Evolutionary conservation across 2,329 filamentous ascomycete species (phyloP), one percentile per base, ranked within the genome.

Genomic region (Colletotrichum brevisporum): DNA sequence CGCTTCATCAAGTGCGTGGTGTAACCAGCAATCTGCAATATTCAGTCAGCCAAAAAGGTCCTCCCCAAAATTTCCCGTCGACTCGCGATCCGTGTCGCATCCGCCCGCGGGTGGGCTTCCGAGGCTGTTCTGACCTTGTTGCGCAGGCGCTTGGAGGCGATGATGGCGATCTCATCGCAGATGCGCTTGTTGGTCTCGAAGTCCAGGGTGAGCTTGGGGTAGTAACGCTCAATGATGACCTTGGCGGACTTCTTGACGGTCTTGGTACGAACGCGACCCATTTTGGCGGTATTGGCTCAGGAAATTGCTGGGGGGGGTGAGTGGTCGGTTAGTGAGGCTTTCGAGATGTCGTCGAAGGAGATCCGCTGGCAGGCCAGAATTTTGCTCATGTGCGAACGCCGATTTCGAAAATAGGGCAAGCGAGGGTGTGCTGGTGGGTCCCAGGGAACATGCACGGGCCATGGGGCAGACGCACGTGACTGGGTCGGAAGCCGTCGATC

Each of bases 161-260:
- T 99, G 86, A 99, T 97, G 82, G 96, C 96, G 80, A 99, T 96
- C 88, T 99, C 96, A 94, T 98, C 96, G 89, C 96, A 98, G 81
- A 98, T 97, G 81, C 94, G 90, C 93, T 98, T 98, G 93, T 98
- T 98, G 91, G 94, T 97, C 92, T 99, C 96, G 89, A 99, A 99
- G 89, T 99, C 96, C 82, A 98, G 94, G 75, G 95, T 98, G 84
- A 99, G 90, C 87, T 94, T 94, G 83, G 96, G 96, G 88, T 97
- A 97, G 90, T 96, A 97, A 77, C 93, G 91, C 92, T 98, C 95
- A 87, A 99, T 98, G 89, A 98, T 95, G 90, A 98, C 94, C 93
- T 99, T 99, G 88, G 96, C 95, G 89, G 87, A 89, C 87, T 89
- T 90, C 88, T 90, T 90, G 77, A 90, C 88, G 73, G 89, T 91